phyloP scores from a whole-genome alignment of 2,329 filamentous ascomycete genomes.

The Arthroderma sp. region DNA sequence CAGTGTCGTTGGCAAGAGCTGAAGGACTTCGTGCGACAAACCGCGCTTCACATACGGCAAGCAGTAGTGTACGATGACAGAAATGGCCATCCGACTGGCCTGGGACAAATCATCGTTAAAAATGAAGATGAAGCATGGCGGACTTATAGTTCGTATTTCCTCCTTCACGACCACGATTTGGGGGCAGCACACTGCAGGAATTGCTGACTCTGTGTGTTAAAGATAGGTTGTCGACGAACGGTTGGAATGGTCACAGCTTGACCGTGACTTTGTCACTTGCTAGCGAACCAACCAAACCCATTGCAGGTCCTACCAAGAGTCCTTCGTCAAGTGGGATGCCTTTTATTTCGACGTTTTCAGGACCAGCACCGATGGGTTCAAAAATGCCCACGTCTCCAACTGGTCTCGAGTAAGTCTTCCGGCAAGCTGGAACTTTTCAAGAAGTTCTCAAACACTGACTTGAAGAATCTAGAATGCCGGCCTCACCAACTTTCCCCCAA shows the following conservation, averaged over 20 bases:
- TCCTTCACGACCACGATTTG: too few species aligned
- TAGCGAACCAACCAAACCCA: slow-evolving; percentile 27
- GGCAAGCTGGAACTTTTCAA: background rate
- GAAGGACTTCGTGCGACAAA: slow-evolving; percentile 33
- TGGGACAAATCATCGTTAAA: slow-evolving; percentile 33
- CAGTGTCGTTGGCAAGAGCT: slow-evolving; percentile 34
- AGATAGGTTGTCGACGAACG: slow-evolving; percentile 30
- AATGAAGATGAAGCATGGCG: slow-evolving; percentile 33
- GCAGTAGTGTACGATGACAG: slow-evolving; percentile 33
- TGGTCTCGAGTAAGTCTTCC: slow-evolving; percentile 22
- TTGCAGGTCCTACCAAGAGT: slow-evolving; percentile 31
- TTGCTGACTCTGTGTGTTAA: slow-evolving; percentile 2
- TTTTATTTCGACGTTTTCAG: slow-evolving; percentile 20
- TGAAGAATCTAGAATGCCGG: slow-evolving; percentile 5
- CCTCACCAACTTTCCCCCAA: slow-evolving; percentile 9
- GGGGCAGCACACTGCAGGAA: background rate
- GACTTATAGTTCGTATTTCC: slow-evolving; percentile 24
- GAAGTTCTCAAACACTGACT: background rate
- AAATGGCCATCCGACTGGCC: slow-evolving; percentile 29
- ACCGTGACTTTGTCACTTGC: slow-evolving; percentile 30
- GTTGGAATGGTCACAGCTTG: slow-evolving; percentile 32
- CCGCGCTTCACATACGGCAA: slow-evolving; percentile 31
- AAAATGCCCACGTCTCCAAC: slow-evolving; percentile 22
- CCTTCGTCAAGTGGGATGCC: slow-evolving; percentile 17
- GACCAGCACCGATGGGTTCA: slow-evolving; percentile 20